Base-by-base conservation (phyloP, 805 yeast genomes). In the Cyberlindnera mrakii region DNA sequence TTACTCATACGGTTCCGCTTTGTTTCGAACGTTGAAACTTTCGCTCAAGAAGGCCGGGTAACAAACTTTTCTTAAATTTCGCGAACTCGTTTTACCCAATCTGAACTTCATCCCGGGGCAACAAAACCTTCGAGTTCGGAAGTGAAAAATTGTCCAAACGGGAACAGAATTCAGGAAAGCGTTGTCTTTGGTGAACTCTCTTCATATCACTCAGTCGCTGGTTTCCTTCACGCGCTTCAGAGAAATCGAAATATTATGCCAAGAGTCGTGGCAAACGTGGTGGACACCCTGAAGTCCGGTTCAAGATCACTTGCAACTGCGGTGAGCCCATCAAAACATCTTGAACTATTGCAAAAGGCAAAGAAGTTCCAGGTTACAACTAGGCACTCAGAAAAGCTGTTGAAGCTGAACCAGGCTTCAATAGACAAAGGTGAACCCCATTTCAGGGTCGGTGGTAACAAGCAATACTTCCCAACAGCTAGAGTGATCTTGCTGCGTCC, bases 381-480 rank as follows among this genome's bases (percentile, higher is more conserved):
- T 18, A 51, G 51, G 53, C 54, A 50, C 44, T 56, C 53, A 31
- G 54, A 49, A 31, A 57, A 53, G 45, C 45, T 56, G 35, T 48
- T 50, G 46, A 50, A 55, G 41, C 45, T 52, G 32, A 50, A 52
- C 35, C 58, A 55, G 39, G 74, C 75, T 30, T 77, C 80, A 45
- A 72, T 83, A 35, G 78, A 73, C 23, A 65, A 65, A 41, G 88
- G 82, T 33, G 71, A 72, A 50, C 82, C 96, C 3, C 96, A 89
- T 69, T 91, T 88, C 75, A 71, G 70, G 33, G 77, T 85, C 7
- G 99, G 99, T 55, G 82, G 78, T 6, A 78, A 75, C 51, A 71
- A 84, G 49, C 70, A 85, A 9, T 90, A 78, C 61, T 85, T 91
- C 63, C 99, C 99, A 29, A 79, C 80, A 48, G 96, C 95, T 1